phyloP scores from a whole-genome alignment of 805 yeast genomes.

The Pachysolen tannophilus region DNA sequence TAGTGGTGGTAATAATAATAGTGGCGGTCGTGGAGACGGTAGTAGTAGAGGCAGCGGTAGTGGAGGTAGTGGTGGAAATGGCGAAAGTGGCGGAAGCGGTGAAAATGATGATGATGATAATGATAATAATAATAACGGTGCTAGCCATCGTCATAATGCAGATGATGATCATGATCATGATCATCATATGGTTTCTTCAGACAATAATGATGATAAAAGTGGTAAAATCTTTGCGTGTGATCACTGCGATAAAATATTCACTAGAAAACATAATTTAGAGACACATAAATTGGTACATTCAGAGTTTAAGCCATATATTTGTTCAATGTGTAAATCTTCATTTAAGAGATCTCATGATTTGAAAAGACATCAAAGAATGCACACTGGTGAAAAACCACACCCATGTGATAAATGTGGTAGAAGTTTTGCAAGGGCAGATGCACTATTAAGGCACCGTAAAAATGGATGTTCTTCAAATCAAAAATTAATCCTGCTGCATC shows the following conservation, averaged over 20 bases:
- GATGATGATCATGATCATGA: not conserved
- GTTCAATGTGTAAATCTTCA: constrained; percentile 50
- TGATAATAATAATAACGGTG: constrained; percentile 11
- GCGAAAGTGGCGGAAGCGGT: not conserved
- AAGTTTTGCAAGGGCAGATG: constrained; percentile 68
- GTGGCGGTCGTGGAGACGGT: not conserved
- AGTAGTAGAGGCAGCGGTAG: not conserved
- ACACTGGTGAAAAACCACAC: constrained; percentile 69
- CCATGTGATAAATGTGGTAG: constrained; percentile 54
- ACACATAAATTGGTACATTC: constrained; percentile 67
- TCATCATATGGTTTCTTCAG: not conserved
- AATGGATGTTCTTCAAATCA: constrained; percentile 4
- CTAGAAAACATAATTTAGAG: constrained; percentile 68
- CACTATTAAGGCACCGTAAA: constrained; percentile 60
- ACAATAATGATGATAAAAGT: not conserved
- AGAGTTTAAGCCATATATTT: constrained; percentile 52
- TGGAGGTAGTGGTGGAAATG: not conserved
- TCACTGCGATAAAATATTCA: constrained; percentile 55
- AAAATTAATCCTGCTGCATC: no score
- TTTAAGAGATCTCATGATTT: constrained; percentile 73
- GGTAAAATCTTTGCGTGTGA: constrained; percentile 42
- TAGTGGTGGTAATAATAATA: no score
- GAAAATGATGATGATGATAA: constrained; percentile 6
- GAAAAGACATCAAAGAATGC: constrained; percentile 67
- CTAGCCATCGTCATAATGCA: constrained; percentile 12